Evolutionary conservation across 106 monocot genomes (phyloP), one percentile per base, ranked within the genome.

Genomic region (Ottelia alismoides): DNA sequence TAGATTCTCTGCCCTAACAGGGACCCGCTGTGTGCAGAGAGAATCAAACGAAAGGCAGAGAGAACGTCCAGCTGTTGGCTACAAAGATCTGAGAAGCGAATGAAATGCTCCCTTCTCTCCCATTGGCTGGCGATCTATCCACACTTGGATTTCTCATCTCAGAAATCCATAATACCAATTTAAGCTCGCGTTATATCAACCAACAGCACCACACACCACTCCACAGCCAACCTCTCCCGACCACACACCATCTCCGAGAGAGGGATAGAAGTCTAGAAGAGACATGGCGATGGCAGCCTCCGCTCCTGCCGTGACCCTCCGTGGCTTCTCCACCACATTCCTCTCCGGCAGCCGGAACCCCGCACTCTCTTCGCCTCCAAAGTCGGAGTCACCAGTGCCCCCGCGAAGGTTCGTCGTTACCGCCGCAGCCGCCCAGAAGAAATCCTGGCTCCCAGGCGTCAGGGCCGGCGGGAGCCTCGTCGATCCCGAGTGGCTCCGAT

Each of bases 401-500:
- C 94, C 88, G 55, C 78, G 88, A n/a, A 88, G 76, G 73, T 81
- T 81, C 5, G 51, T 45, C 2, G 0, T 49, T 2, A 31, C 45
- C 2, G 5, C 25, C 23, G 92, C 78, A 0, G 83, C 84, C 6
- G 78, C 50, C 23, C 64, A 63, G 1, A 96, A 96, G 74, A 85
- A 96, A 70, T 89, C 96, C 0, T 96, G 96, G 96, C 57, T 96
- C 57, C 96, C 96, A 0, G 96, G 57, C 25, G 73, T 96, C 52
- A 76, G 27, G 52, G 74, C 53, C 24, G 89, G 85, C 19, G 77
- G 78, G 44, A 78, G 75, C 60, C 60, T 96, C 25, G 23, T 96
- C 62, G 81, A 89, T 70, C 96, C 96, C 10, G 71, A 84, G 21
- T 96, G 88, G 96, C 96, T 96, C n/a, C 27, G 94, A 96, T 52